Evolutionary conservation across 345 rosid genomes (phyloP), one percentile per base, ranked within the genome.

Genomic region (Populus euphratica): DNA sequence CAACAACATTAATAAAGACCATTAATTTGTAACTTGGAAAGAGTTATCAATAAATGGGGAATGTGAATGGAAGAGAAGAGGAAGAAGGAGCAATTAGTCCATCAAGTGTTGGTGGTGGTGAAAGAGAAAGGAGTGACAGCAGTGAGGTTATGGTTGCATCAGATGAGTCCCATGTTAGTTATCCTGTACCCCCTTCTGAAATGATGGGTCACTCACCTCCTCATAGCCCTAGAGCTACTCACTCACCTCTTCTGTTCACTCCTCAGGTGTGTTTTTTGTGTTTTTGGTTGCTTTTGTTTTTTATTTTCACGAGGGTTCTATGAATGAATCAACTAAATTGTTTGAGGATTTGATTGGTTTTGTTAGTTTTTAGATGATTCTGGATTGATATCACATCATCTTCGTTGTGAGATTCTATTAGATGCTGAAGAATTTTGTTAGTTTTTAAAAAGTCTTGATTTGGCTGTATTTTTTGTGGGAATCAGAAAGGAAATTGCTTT

Each of bases 151-250:
- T 88, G 88, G 76, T 77, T 76, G 85, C 83, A 69, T 78, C 88
- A 14, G 89, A 86, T 73, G 94, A 80, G 39, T 50, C 75, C 14
- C 78, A 27, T n/a, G 73, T 50, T 64, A 49, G 59, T 20, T 78
- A 50, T 69, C 67, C 69, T 67, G 64, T 70, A 4, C 83, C 83
- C 20, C 81, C 86, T 13, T 83, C 85, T 63, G 90, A 86, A 73
- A 81, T 88, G 83, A 91, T 93, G 93, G 96, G 96, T 73, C 99
- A 93, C 75, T 95, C 98, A 16, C 96, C 98, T 82, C 98, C 97
- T 84, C 94, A 89, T 66, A 93, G 95, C 80, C 98, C 98, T 62
- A 85, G 93, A 61, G 88, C 94, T 62, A 90, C 90, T 49, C 92
- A 90, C 75, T 90, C 92, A 13, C 99, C 99, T 82, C 86, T 91